Base-by-base conservation (phyloP, 176 grass and related monocot species). In the Bonia amplexicaulis region DNA sequence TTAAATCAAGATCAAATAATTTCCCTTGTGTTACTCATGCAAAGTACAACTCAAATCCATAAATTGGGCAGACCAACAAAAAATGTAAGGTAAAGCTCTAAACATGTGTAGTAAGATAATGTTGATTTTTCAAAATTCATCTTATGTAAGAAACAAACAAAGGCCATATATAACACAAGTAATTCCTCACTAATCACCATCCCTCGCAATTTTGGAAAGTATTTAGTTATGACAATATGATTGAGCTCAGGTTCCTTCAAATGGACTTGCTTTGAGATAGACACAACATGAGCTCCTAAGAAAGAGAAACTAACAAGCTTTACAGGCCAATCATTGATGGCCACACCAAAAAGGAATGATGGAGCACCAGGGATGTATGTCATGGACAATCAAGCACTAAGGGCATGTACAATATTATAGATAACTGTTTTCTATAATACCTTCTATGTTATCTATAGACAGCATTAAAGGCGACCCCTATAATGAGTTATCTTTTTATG, bases 1-100 rank as follows among this genome's bases (percentile, higher is more conserved):
- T 73, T 86, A 42, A 70, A 85, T 77, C 65, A 66, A 66, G 62
- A 81, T 27, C 2, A 68, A 86, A 51, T 12, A 59, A 47, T 31
- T 59, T 46, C 37, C 35, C 33, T 46, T 64, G 51, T 9, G 6
- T 20, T 35, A 48, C 37, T 53, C n/a, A 33, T 66, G 10, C 35
- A 79, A 45, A 85, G 15, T 63, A 79, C 3, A 61, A 20, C 27
- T 49, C 25, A 35, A 57, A 67, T 45, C 20, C 23, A 64, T 64
- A 73, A 54, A 40, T 58, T 46, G 22, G 58, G 26, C 8, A 66
- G 3, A 66, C 25, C 9, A 39, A 76, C 17, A 12, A 39, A 78
- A 59, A 46, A n/a, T 17, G 12, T 9, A 63, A 54, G 46, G 46
- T 67, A 68, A 54, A 23, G 55, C 79, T 82, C 54, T 46, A 78